phyloP scores from a whole-genome alignment of 2,329 filamentous ascomycete genomes.

The Zopfia rhizophila region DNA sequence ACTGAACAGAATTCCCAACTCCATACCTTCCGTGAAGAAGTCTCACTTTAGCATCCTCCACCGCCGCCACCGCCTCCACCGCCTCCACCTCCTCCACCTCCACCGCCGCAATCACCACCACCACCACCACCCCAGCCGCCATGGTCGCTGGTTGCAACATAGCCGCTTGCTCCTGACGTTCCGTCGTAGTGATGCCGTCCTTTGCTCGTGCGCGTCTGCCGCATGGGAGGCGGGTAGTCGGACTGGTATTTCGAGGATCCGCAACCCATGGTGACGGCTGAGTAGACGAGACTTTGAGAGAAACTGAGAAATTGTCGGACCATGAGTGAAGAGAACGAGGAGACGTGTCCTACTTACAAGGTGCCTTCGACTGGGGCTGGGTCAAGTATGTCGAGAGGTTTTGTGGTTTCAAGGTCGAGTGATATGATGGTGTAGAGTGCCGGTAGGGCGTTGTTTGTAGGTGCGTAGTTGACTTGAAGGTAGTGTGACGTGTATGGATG shows the following conservation, averaged over 20 bases:
- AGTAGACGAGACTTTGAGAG: background rate
- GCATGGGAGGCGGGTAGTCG: slow-evolving; percentile 29
- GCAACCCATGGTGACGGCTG: slow-evolving; percentile 28
- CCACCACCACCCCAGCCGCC: slow-evolving; percentile 5
- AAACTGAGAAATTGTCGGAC: background rate
- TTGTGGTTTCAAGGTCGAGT: background rate
- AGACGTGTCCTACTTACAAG: background rate
- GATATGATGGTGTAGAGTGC: background rate
- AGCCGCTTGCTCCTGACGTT: background rate
- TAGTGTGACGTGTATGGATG: no score
- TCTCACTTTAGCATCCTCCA: slow-evolving; percentile 15
- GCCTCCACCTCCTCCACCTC: slow-evolving; percentile 14
- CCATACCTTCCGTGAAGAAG: no score
- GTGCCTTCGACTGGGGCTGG: background rate
- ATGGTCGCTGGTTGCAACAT: slow-evolving; percentile 1
- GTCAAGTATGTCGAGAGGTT: background rate
- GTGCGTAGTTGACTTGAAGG: no score
- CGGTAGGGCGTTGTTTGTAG: background rate
- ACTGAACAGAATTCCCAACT: no score
- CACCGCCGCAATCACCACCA: background rate
- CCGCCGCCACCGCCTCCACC: slow-evolving; percentile 23
- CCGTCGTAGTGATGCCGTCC: slow-evolving; percentile 2
- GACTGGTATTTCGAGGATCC: slow-evolving; percentile 19
- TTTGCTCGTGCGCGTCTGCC: slow-evolving; percentile 12
- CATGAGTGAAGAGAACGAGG: background rate